A percentile compares a stretch with the other conserved stretches of the same genome.
These are phyloP conservation scores for Fusarium cyanostomum DNA, from an alignment of 2,329 filamentous ascomycete genomes.

Conservation along the genomic window DNA sequence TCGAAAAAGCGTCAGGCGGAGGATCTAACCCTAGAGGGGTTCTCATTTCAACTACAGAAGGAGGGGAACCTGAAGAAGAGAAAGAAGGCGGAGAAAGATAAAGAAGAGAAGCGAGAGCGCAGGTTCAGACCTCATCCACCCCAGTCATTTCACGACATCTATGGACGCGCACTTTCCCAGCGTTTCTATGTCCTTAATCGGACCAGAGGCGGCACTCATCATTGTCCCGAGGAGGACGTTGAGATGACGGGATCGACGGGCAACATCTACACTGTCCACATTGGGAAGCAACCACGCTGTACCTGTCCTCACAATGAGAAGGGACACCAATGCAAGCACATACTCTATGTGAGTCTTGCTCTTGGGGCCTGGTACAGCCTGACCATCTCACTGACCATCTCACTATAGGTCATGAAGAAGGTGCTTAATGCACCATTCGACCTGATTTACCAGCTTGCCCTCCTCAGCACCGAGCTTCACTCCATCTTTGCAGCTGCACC, in stretches of 20 bases:
- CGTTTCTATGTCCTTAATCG: constrained; percentile 59
- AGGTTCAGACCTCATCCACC: constrained; percentile 48
- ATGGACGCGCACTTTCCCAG: constrained; percentile 53
- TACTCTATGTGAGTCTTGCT: constrained; percentile 60
- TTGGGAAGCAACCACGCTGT: constrained; percentile 62
- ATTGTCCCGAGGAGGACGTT: constrained; percentile 61
- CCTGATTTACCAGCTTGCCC: constrained; percentile 69
- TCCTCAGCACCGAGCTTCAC: constrained; percentile 66
- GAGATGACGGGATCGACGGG: constrained; percentile 71
- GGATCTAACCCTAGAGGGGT: neutral
- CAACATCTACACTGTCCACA: constrained; percentile 69
- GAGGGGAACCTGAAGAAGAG: constrained; percentile 28
- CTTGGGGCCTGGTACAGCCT: no score
- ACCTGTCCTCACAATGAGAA: constrained; percentile 63
- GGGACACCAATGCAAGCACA: constrained; percentile 72
- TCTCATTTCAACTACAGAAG: neutral
- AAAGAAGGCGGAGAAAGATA: neutral
- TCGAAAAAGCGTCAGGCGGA: constrained; percentile 32
- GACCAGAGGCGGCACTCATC: constrained; percentile 45
- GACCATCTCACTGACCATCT: neutral
- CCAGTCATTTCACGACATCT: constrained; percentile 49
- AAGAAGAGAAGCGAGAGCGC: constrained; percentile 49
- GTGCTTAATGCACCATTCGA: constrained; percentile 67
- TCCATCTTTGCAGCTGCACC: constrained; percentile 66
- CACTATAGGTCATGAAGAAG: constrained; percentile 60